A percentile compares a stretch with the other conserved stretches of the same genome.
Evolutionary conservation across 192 early-diverging fungal species (phyloP).

Genomic region (Coemansia sp.): DNA sequence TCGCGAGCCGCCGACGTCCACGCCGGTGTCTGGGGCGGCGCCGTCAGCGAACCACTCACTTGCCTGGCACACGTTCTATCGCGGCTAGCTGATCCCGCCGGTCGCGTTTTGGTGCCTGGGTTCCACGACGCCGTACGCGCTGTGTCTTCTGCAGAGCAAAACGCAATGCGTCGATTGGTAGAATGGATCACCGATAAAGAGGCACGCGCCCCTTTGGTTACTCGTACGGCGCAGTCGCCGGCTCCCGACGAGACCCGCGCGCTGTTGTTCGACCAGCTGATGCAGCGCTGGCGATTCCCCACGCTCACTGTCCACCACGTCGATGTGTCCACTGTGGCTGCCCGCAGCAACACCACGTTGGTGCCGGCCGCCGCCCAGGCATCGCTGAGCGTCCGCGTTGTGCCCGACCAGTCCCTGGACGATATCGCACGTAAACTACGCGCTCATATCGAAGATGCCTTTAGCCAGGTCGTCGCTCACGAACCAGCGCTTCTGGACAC

Average conservation of each 20-base stretch:
- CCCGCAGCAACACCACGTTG: conserved; percentile 64
- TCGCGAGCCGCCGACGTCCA: conserved; percentile 64
- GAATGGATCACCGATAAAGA: conserved; percentile 32
- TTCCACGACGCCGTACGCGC: conserved; percentile 68
- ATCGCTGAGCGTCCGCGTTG: conserved; percentile 70
- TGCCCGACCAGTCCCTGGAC: conserved; percentile 70
- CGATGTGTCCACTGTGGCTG: conserved; percentile 63
- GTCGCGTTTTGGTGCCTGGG: conserved; percentile 64
- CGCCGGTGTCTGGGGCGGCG: conserved; percentile 74
- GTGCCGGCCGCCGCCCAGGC: conserved; percentile 70
- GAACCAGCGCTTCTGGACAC: conserved; percentile 11
- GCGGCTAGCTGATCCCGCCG: conserved; percentile 57
- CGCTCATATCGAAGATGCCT: conserved; percentile 55
- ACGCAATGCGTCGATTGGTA: conserved; percentile 54
- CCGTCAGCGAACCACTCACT: conserved; percentile 69
- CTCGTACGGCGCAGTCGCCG: conserved; percentile 13
- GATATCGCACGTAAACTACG: conserved; percentile 63
- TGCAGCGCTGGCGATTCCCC: conserved; percentile 75
- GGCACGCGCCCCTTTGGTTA: conserved; percentile 35
- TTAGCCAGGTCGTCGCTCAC: conserved; percentile 26
- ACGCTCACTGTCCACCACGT: conserved; percentile 75
- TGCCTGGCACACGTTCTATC: conserved; percentile 66
- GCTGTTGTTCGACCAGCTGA: conserved; percentile 58
- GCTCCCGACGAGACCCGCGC: conserved; percentile 14
- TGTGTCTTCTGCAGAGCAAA: conserved; percentile 57